phyloP scores from a whole-genome alignment of 2,329 filamentous ascomycete species.

The Cyclaneusma minus region DNA sequence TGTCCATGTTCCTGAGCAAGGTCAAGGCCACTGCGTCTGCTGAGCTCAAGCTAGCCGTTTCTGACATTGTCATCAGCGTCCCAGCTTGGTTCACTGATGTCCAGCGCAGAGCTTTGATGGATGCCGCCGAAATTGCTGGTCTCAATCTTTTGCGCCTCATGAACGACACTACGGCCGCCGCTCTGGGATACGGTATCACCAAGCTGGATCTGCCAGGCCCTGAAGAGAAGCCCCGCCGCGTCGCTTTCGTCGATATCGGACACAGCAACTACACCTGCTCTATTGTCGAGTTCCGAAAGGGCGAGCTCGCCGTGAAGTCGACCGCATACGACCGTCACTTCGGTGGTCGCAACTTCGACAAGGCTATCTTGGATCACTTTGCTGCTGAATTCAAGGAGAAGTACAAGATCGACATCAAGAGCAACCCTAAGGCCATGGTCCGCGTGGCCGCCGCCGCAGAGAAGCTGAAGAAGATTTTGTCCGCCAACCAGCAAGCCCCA shows the following conservation, averaged over 20 bases:
- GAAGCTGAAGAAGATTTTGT: constrained; percentile 97
- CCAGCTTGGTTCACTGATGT: constrained; percentile 95
- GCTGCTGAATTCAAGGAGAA: constrained; percentile 93
- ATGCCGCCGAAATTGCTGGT: constrained; percentile 85
- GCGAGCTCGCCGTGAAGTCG: constrained; percentile 84
- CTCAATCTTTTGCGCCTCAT: constrained; percentile 87
- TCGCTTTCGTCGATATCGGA: constrained; percentile 87
- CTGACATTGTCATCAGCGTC: constrained; percentile 85
- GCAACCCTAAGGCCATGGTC: constrained; percentile 76
- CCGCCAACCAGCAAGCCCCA: constrained; percentile 82
- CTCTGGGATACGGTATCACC: constrained; percentile 93
- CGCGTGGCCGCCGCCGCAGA: constrained; percentile 81
- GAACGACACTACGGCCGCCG: constrained; percentile 95
- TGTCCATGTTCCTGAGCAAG: constrained; percentile 92
- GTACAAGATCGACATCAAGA: constrained; percentile 90
- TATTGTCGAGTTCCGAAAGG: constrained; percentile 93
- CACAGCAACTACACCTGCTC: constrained; percentile 93
- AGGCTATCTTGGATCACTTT: constrained; percentile 87
- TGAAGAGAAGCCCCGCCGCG: constrained; percentile 84
- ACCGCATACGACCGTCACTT: constrained; percentile 93
- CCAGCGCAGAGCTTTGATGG: constrained; percentile 77
- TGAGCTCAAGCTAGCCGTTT: constrained; percentile 83
- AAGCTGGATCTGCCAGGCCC: constrained; percentile 80
- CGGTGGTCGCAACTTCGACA: constrained; percentile 93
- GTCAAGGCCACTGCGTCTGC: constrained; percentile 74